Evolutionary conservation across 805 yeast genomes (phyloP).

Genomic region (Diddensiella transvaalensis): DNA sequence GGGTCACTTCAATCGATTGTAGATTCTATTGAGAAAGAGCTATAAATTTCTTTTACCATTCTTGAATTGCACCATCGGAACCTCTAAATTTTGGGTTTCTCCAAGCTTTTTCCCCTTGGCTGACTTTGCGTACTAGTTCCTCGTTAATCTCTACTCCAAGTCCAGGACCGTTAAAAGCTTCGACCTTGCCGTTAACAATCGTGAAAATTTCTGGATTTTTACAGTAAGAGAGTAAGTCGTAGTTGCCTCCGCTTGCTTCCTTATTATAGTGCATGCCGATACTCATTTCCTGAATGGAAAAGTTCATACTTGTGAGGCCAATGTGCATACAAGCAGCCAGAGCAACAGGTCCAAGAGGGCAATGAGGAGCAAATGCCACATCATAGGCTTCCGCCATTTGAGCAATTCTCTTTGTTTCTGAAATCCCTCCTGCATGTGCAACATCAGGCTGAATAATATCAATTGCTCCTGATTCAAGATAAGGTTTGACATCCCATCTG

Average conservation of each 20-base stretch:
- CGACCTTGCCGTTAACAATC: conserved; percentile 25
- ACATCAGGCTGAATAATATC: conserved; percentile 33
- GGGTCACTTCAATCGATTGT: not conserved
- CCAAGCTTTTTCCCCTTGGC: conserved; percentile 24
- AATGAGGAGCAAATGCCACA: conserved; percentile 32
- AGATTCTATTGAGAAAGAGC: not conserved
- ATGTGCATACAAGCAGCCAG: conserved; percentile 31
- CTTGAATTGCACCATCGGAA: conserved; percentile 29
- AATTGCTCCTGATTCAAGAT: conserved; percentile 26
- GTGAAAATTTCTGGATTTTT: conserved; percentile 25
- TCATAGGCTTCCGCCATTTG: conserved; percentile 32
- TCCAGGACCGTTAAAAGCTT: conserved; percentile 26
- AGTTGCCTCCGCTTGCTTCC: conserved; percentile 7
- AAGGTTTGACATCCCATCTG: conserved; percentile 27
- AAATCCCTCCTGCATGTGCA: conserved; percentile 31
- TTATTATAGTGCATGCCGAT: conserved; percentile 30
- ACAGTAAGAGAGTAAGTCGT: conserved; percentile 27
- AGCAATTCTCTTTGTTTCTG: conserved; percentile 30
- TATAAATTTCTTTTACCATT: conserved; percentile 21
- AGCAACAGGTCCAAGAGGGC: conserved; percentile 33
- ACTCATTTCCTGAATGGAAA: conserved; percentile 30
- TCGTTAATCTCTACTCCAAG: conserved; percentile 30
- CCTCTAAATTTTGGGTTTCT: conserved; percentile 31
- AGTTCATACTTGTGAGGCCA: conserved; percentile 25
- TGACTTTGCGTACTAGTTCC: conserved; percentile 25